Evolutionary conservation across 164 flowering plant species (phyloP).

Genomic region (Liquidambar formosana): DNA sequence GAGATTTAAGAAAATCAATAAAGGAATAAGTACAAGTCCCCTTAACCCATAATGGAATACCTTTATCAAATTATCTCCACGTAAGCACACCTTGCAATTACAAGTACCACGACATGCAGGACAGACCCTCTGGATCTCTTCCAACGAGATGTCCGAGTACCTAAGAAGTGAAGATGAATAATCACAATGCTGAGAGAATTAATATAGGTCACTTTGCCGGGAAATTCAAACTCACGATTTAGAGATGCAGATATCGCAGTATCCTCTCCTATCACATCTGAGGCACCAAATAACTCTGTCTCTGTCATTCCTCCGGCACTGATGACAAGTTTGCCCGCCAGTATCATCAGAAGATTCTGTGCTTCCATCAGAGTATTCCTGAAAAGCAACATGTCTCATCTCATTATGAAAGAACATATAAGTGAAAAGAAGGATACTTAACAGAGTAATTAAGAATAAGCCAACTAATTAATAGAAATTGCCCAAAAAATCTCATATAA

Average conservation of each 20-base stretch:
- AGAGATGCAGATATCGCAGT: slow-evolving; percentile 77
- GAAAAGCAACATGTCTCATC: slow-evolving; percentile 16
- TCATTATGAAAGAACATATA: background rate
- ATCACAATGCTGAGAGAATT: background rate
- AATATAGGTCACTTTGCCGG: background rate
- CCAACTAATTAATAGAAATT: background rate
- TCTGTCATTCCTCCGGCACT: slow-evolving; percentile 65
- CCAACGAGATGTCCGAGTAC: slow-evolving; percentile 70
- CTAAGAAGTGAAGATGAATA: slow-evolving; percentile 35
- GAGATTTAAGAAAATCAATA: background rate
- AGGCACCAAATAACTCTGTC: slow-evolving; percentile 72
- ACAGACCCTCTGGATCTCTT: slow-evolving; percentile 78
- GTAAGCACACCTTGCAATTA: slow-evolving; percentile 75
- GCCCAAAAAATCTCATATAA: background rate
- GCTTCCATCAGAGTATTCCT: slow-evolving; percentile 67
- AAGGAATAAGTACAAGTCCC: background rate
- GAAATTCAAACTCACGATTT: slow-evolving; percentile 55
- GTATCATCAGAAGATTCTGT: slow-evolving; percentile 72
- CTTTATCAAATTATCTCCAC: slow-evolving; percentile 80
- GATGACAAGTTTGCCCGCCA: slow-evolving; percentile 84
- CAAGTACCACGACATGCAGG: slow-evolving; percentile 95
- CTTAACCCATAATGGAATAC: slow-evolving; percentile 31
- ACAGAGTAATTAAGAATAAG: background rate
- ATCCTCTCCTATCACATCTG: slow-evolving; percentile 82
- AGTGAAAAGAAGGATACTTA: background rate